Evolutionary conservation across 1,139 yeast genomes (phyloP).

Genomic region (Candida labiduridarum): DNA sequence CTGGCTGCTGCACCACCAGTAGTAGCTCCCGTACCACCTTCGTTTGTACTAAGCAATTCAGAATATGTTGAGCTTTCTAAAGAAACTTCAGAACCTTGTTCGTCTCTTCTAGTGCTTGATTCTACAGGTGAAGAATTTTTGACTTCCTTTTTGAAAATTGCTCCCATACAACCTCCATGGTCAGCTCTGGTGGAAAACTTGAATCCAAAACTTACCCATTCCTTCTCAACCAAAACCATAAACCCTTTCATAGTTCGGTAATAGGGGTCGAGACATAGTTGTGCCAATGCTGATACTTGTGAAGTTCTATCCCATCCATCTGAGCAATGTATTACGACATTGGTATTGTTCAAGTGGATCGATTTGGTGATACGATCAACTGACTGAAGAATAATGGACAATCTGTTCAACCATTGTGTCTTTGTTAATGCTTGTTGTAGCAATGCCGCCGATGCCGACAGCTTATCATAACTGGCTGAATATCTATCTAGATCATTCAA

Average conservation of each 20-base stretch:
- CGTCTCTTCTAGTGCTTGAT: slow-evolving; percentile 12
- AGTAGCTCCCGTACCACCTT: slow-evolving; percentile 9
- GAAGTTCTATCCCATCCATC: slow-evolving; percentile 99
- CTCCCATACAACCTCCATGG: slow-evolving; percentile 58
- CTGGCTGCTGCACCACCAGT: slow-evolving; percentile 18
- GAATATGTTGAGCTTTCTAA: slow-evolving; percentile 17
- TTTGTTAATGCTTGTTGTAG: slow-evolving; percentile 54
- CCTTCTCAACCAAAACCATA: slow-evolving; percentile 83
- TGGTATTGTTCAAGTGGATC: slow-evolving; percentile 78
- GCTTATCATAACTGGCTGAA: slow-evolving; percentile 25
- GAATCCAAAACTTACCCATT: slow-evolving; percentile 95
- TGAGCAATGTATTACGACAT: slow-evolving; percentile 87
- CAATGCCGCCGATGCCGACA: slow-evolving; percentile 24
- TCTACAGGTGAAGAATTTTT: slow-evolving; percentile 13
- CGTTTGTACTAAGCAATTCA: slow-evolving; percentile 13
- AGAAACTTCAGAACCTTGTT: slow-evolving; percentile 14
- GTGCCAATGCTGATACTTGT: slow-evolving; percentile 81
- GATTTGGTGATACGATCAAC: slow-evolving; percentile 80
- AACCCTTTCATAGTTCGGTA: slow-evolving; percentile 88
- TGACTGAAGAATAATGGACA: slow-evolving; percentile 69
- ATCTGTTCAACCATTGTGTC: slow-evolving; percentile 80
- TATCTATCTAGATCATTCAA: slow-evolving; percentile 69
- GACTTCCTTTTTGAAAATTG: slow-evolving; percentile 28
- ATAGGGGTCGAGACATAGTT: slow-evolving; percentile 87
- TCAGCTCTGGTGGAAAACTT: slow-evolving; percentile 84